These are phyloP conservation scores for Exophiala oligosperma DNA, from an alignment of 2,329 filamentous ascomycete genomes.

Conservation along the genomic window DNA sequence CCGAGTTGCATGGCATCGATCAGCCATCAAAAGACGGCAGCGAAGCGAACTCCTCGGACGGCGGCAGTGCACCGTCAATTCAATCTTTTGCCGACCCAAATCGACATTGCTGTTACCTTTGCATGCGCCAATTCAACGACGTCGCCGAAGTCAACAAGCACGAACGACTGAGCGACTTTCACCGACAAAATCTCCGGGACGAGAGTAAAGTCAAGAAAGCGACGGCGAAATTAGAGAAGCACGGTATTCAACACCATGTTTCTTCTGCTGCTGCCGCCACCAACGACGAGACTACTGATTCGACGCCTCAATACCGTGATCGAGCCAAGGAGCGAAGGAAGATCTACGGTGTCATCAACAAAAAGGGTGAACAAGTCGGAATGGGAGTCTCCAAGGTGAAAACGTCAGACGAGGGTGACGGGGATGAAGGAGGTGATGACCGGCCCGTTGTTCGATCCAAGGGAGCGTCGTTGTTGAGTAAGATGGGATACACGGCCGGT, in stretches of 20 bases:
- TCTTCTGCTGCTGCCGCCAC: background rate
- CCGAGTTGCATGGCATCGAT: conserved; percentile 61
- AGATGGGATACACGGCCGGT: conserved; percentile 52
- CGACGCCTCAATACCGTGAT: conserved; percentile 44
- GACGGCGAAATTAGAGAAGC: conserved; percentile 44
- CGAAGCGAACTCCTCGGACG: conserved; percentile 35
- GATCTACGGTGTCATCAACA: conserved; percentile 42
- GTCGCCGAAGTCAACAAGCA: conserved; percentile 59
- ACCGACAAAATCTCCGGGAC: conserved; percentile 56
- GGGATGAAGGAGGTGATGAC: conserved; percentile 17
- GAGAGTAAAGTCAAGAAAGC: conserved; percentile 46
- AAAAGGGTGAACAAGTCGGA: conserved; percentile 29
- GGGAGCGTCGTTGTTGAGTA: conserved; percentile 51
- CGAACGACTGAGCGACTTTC: conserved; percentile 58
- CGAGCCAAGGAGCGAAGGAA: conserved; percentile 47
- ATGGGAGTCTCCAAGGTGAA: background rate
- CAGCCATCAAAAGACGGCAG: conserved; percentile 29
- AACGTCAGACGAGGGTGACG: conserved; percentile 10
- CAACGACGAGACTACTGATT: background rate
- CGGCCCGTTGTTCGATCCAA: conserved; percentile 43
- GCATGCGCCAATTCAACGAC: conserved; percentile 58
- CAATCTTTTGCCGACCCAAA: conserved; percentile 63
- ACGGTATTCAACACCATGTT: conserved; percentile 34
- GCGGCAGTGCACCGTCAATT: conserved; percentile 40
- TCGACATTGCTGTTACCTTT: conserved; percentile 62